Evolutionary conservation across 257 asterid species (phyloP).

Genomic region (Solanum medicagineum): DNA sequence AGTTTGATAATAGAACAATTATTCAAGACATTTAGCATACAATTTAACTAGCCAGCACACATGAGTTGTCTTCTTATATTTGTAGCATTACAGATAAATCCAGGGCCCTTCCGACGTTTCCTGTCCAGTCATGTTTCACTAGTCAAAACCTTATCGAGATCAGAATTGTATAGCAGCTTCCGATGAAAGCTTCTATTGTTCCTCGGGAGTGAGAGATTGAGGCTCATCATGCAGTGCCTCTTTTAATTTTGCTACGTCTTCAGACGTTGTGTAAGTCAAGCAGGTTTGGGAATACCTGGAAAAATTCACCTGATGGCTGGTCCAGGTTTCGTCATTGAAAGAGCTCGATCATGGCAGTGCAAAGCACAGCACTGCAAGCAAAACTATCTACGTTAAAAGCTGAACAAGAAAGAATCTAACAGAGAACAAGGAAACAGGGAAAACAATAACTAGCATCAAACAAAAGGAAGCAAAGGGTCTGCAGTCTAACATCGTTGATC

Average conservation of each 20-base stretch:
- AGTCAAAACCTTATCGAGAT: conserved; percentile 48
- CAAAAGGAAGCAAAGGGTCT: not conserved
- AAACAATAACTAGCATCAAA: not conserved
- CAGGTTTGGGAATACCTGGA: conserved; percentile 79
- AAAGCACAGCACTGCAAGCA: conserved; percentile 62
- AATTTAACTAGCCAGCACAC: not conserved
- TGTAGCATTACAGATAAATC: not conserved
- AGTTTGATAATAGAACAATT: not conserved
- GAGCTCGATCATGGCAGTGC: conserved; percentile 95
- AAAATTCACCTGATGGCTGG: conserved; percentile 84
- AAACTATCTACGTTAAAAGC: not conserved
- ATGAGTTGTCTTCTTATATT: not conserved
- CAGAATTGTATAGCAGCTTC: conserved; percentile 88
- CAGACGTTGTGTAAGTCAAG: conserved; percentile 56
- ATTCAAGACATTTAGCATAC: not conserved
- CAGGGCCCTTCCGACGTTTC: conserved; percentile 14
- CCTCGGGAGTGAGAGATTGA: conserved; percentile 68
- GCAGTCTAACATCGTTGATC: not conserved
- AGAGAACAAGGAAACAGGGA: not conserved
- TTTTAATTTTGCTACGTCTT: conserved; percentile 69
- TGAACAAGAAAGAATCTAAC: not conserved
- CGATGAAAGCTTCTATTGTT: conserved; percentile 66
- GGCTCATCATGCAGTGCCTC: conserved; percentile 81
- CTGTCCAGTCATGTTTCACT: conserved; percentile 5
- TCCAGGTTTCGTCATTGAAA: conserved; percentile 91